These are phyloP conservation scores for Penicillium sp. DNA, from an alignment of 2,329 filamentous ascomycete species.

Conservation along the genomic window DNA sequence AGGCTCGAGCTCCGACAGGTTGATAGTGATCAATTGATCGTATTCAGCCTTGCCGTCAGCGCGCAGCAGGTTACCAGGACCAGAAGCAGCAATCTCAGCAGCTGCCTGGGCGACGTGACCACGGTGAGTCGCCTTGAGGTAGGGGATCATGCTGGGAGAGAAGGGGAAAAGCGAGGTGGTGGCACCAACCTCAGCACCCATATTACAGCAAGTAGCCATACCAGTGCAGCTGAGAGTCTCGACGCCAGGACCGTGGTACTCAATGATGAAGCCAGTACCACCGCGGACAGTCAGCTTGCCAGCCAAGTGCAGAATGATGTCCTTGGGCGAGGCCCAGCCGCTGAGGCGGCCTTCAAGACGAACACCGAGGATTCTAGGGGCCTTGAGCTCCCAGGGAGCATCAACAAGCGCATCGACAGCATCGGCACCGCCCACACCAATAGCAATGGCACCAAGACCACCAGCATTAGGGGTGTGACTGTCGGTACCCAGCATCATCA, in stretches of 20 bases:
- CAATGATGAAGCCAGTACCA: slow-evolving; percentile 79
- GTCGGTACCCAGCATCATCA: slow-evolving; percentile 99
- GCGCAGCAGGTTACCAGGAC: slow-evolving; percentile 60
- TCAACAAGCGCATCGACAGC: slow-evolving; percentile 98
- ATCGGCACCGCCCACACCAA: slow-evolving; percentile 97
- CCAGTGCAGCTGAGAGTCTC: slow-evolving; percentile 75
- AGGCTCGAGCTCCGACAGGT: slow-evolving; percentile 90
- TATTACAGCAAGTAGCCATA: slow-evolving; percentile 77
- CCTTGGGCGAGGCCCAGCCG: slow-evolving; percentile 93
- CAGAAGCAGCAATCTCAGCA: slow-evolving; percentile 68
- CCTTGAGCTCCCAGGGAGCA: slow-evolving; percentile 97
- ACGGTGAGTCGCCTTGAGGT: slow-evolving; percentile 88
- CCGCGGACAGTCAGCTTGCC: slow-evolving; percentile 97
- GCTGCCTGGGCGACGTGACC: slow-evolving; percentile 87
- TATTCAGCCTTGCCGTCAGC: slow-evolving; percentile 91
- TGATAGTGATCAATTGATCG: slow-evolving; percentile 93
- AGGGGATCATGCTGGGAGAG: slow-evolving; percentile 97
- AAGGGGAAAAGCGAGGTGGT: slow-evolving; percentile 97
- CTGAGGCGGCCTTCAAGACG: slow-evolving; percentile 85
- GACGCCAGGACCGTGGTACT: slow-evolving; percentile 64
- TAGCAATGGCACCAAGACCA: slow-evolving; percentile 90
- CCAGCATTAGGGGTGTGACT: slow-evolving; percentile 96
- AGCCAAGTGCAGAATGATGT: slow-evolving; percentile 96
- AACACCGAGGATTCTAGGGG: slow-evolving; percentile 94
- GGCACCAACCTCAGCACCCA: slow-evolving; percentile 65